phyloP scores from a whole-genome alignment of 2,329 filamentous ascomycete species.

The Penicillium nordicum region DNA sequence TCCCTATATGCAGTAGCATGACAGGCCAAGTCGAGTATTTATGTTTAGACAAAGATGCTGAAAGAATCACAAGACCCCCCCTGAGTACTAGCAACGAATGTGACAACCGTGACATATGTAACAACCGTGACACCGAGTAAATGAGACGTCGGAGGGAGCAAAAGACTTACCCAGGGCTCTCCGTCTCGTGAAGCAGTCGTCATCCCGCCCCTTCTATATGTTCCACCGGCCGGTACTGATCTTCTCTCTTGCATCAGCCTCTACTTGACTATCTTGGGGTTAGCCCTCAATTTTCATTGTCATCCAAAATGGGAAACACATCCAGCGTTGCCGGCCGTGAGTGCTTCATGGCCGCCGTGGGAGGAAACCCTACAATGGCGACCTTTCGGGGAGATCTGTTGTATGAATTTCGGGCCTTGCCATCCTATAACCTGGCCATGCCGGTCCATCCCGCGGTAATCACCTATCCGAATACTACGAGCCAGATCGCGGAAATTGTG shows the following conservation, averaged over 20 bases:
- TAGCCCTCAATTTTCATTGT: neutral
- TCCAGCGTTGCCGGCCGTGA: slow-evolving; percentile 16
- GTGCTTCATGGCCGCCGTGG: slow-evolving; percentile 24
- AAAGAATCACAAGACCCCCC: neutral
- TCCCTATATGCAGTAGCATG: neutral
- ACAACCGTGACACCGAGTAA: neutral
- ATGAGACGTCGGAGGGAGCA: neutral
- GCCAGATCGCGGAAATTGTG: slow-evolving; percentile 19
- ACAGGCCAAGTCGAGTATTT: neutral
- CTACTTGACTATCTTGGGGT: too few species aligned
- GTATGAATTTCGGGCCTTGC: slow-evolving; percentile 13
- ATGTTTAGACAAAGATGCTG: neutral
- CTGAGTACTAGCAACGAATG: neutral
- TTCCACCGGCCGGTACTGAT: neutral
- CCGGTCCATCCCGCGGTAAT: slow-evolving; percentile 21
- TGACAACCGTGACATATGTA: neutral
- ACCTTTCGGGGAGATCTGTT: slow-evolving; percentile 21
- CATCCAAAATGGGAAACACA: slow-evolving; percentile 16
- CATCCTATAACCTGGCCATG: slow-evolving; percentile 27
- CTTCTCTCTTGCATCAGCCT: neutral
- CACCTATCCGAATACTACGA: slow-evolving; percentile 14
- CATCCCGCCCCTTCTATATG: neutral
- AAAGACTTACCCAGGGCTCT: neutral
- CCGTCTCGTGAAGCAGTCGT: neutral
- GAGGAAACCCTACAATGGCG: slow-evolving; percentile 12